A percentile compares a stretch with the other conserved stretches of the same genome.
phyloP scores from a whole-genome alignment of 306 rosid species.

The Lupinus albus region DNA sequence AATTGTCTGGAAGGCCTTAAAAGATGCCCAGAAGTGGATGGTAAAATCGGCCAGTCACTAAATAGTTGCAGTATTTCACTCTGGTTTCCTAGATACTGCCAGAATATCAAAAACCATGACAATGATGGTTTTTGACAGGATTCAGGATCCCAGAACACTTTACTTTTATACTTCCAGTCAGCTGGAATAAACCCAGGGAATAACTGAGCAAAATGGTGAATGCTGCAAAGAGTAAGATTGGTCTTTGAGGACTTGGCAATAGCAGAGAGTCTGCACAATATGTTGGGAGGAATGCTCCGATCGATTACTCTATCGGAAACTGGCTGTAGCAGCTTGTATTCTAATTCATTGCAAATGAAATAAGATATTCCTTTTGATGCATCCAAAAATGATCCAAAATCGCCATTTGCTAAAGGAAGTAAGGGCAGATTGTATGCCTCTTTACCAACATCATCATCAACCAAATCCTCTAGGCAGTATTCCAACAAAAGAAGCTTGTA shows the following conservation, averaged over 20 bases:
- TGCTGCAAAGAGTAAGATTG: slow-evolving; percentile 60
- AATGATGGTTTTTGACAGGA: slow-evolving; percentile 72
- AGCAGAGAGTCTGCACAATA: slow-evolving; percentile 72
- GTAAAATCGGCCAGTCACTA: slow-evolving; percentile 94
- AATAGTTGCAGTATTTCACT: slow-evolving; percentile 62
- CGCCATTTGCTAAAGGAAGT: slow-evolving; percentile 92
- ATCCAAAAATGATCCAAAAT: slow-evolving; percentile 66
- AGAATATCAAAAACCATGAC: slow-evolving; percentile 77
- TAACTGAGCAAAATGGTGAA: slow-evolving; percentile 67
- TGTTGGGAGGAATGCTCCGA: slow-evolving; percentile 57
- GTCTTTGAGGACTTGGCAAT: slow-evolving; percentile 83
- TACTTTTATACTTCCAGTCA: slow-evolving; percentile 82
- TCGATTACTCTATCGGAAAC: slow-evolving; percentile 74
- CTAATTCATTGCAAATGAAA: slow-evolving; percentile 82
- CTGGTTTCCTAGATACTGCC: slow-evolving; percentile 72
- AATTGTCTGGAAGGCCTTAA: slow-evolving; percentile 68
- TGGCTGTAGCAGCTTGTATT: slow-evolving; percentile 64
- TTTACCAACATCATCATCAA: slow-evolving; percentile 82
- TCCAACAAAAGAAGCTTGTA: slow-evolving; percentile 82
- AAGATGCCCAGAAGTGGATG: slow-evolving; percentile 77
- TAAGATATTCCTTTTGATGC: slow-evolving; percentile 70
- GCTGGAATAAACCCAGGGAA: slow-evolving; percentile 74
- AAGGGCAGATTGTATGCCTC: slow-evolving; percentile 73
- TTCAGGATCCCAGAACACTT: slow-evolving; percentile 81
- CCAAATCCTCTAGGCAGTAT: slow-evolving; percentile 92